Conservation (phyloP, 139 green algal genomes). For the Chlorella sp. region DNA sequence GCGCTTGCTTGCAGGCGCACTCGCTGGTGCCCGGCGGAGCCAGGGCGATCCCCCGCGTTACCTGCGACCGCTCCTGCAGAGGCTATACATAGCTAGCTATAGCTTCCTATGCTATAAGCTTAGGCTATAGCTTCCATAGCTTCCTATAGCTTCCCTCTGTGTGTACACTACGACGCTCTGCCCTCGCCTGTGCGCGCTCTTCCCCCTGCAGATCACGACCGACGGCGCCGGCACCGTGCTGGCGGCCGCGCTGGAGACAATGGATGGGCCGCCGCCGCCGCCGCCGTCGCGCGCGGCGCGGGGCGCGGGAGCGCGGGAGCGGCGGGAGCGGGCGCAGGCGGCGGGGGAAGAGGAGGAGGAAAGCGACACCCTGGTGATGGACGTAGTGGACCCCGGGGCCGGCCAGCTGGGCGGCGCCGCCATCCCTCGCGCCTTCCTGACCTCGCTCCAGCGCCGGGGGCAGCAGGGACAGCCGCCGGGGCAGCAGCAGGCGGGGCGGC, state of each 20-base stretch:
- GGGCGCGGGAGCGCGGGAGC: not conserved
- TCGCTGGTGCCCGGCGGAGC: too few species aligned
- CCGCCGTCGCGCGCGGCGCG: not conserved
- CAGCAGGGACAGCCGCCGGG: not conserved
- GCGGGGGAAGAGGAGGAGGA: slow-evolving; percentile 6
- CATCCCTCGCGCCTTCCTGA: slow-evolving; percentile 13
- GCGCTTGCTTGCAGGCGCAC: too few species aligned
- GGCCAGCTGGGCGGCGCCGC: too few species aligned
- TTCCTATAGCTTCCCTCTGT: too few species aligned
- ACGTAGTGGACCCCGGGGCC: slow-evolving; percentile 51
- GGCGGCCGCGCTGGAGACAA: not conserved
- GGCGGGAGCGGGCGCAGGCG: not conserved
- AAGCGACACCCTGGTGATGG: slow-evolving; percentile 29
- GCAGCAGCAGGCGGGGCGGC: too few species aligned
- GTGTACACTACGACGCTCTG: too few species aligned
- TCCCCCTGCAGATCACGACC: not conserved
- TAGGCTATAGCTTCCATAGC: too few species aligned
- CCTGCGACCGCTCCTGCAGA: too few species aligned
- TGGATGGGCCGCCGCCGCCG: not conserved
- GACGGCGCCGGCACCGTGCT: slow-evolving; percentile 33
- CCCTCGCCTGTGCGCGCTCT: not conserved
- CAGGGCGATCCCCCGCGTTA: too few species aligned
- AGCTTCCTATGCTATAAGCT: too few species aligned
- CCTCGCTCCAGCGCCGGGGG: not conserved
- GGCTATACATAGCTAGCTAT: too few species aligned